phyloP scores from a whole-genome alignment of 176 grass and related monocot species.

The Ensete glaucum region DNA sequence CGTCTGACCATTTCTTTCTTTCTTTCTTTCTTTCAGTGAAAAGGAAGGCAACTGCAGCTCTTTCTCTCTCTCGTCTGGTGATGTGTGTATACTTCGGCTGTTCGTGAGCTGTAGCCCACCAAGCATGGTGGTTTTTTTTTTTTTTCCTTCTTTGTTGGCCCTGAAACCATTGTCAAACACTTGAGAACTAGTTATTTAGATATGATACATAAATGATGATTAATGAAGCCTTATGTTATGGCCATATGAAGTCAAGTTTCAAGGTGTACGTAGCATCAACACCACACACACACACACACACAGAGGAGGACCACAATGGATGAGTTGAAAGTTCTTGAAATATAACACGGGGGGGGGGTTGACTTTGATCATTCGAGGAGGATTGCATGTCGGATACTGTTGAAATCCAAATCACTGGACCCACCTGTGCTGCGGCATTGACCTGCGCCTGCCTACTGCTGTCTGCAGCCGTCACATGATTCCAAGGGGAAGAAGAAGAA shows the following conservation, averaged over 20 bases:
- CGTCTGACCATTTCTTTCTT: no score
- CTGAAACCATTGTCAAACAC: background rate
- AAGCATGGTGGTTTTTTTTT: background rate
- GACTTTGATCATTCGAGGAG: background rate
- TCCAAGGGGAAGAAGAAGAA: background rate
- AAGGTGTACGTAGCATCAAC: no score
- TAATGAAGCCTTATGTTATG: no score
- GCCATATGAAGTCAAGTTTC: no score
- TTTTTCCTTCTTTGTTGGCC: background rate
- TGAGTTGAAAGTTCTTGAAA: background rate
- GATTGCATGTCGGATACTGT: background rate
- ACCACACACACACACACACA: background rate
- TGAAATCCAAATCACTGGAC: background rate
- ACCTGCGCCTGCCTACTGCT: background rate
- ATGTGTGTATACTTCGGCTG: background rate
- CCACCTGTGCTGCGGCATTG: background rate
- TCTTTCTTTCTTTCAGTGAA: no score
- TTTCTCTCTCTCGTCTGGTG: background rate
- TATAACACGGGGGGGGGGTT: background rate
- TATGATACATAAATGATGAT: no score
- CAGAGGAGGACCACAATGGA: background rate
- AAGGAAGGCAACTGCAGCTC: no score
- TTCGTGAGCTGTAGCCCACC: background rate
- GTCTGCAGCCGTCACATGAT: background rate
- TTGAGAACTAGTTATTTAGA: no score